A percentile compares a stretch with the other conserved stretches of the same genome.
Conservation (phyloP, 352 stramenopile species). For the Phytophthora cajani region DNA sequence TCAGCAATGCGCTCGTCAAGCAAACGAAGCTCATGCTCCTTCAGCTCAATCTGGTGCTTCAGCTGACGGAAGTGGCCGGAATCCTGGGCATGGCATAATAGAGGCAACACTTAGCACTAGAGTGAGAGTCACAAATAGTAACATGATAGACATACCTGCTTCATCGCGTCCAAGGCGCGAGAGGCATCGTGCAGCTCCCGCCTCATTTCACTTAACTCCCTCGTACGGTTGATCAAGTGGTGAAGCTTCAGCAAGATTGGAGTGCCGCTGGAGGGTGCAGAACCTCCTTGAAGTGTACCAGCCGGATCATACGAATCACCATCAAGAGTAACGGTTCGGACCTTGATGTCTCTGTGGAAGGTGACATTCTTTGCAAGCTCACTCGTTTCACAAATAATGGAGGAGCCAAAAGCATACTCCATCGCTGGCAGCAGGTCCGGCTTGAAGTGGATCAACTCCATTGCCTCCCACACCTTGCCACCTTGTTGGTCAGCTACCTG, state of each 20-base stretch:
- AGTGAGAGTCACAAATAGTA: not conserved
- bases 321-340: constrained; percentile 97
- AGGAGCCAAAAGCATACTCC: constrained; percentile 98
- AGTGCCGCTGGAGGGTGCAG: constrained; percentile 74
- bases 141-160: constrained; percentile 50
- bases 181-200: constrained; percentile 72
- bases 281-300: constrained; percentile 95
- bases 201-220: constrained; percentile 70
- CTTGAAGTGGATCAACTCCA: constrained; percentile 98
- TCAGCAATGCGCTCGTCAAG: constrained; percentile 83
- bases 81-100: constrained; percentile 46
- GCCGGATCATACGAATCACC: constrained; percentile 98
- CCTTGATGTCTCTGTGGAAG: constrained; percentile 93
- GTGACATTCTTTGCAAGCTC: constrained; percentile 90
- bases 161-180: constrained; percentile 68
- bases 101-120: not conserved
- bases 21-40: constrained; percentile 81
- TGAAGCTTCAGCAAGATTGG: constrained; percentile 87
- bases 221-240: constrained; percentile 75
- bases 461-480: constrained; percentile 91
- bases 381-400: constrained; percentile 97
- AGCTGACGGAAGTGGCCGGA: constrained; percentile 74
- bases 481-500: constrained; percentile 90
- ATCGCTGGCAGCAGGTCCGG: constrained; percentile 95
- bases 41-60: constrained; percentile 83